Percentiles rank a stretch among this genome's conserved stretches.
Conservation (phyloP, 2,329 filamentous ascomycete genomes). For the Cordyceps cicadae region DNA sequence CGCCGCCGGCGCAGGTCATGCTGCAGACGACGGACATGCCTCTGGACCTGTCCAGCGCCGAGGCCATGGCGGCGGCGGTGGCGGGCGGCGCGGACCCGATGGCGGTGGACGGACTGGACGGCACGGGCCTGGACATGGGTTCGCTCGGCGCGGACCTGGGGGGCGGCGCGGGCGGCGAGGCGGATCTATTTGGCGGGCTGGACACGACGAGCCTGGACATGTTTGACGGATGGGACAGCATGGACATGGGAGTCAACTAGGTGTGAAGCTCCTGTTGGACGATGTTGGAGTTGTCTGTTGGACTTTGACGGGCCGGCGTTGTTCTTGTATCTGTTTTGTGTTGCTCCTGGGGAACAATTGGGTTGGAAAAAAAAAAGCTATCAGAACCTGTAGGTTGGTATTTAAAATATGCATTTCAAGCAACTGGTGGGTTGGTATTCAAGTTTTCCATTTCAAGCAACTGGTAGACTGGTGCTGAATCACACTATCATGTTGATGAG, state of each 20-base stretch:
- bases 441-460: no score
- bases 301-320: background rate
- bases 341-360: no score
- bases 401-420: no score
- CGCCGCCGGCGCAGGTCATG: conserved; percentile 31
- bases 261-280: background rate
- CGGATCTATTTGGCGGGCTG: conserved; percentile 31
- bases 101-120: conserved; percentile 30
- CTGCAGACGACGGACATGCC: conserved; percentile 34
- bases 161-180: conserved; percentile 28
- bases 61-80: conserved; percentile 15
- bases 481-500: background rate
- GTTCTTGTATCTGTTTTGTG: background rate
- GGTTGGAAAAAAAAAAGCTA: no score
- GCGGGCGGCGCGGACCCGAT: conserved; percentile 30
- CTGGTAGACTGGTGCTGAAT: no score
- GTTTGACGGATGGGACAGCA: conserved; percentile 33
- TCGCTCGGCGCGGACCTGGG: conserved; percentile 20
- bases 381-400: no score
- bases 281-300: background rate
- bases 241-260: conserved; percentile 22
- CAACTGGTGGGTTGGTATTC: no score
- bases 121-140: conserved; percentile 27
- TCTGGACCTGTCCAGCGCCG: conserved; percentile 30
- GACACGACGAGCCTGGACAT: conserved; percentile 35